Evolutionary conservation across 169 alveolate species (phyloP).

Genomic region (Neospora caninum): DNA sequence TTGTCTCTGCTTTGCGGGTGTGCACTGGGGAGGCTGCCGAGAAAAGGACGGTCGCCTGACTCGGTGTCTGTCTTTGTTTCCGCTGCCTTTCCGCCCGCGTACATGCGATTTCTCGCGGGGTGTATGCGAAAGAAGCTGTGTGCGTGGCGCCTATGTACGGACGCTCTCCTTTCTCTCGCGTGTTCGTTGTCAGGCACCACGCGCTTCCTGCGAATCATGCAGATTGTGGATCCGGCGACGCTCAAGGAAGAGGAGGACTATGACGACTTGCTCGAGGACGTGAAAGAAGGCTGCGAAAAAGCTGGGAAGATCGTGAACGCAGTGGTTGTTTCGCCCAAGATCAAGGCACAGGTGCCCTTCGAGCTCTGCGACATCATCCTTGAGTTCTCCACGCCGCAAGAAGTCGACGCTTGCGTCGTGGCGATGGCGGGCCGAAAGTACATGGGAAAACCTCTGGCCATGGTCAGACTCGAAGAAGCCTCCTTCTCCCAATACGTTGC

Average conservation of each 20-base stretch:
- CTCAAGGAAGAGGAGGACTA: conserved; percentile 46
- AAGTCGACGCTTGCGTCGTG: conserved; percentile 39
- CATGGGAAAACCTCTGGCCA: conserved; percentile 50
- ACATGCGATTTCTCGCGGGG: not conserved
- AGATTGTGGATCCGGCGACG: conserved; percentile 55
- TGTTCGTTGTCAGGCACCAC: conserved; percentile 50
- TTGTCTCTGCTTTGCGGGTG: too few species aligned
- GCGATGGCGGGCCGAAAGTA: conserved; percentile 56
- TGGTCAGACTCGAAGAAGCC: conserved; percentile 45
- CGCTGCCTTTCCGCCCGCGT: too few species aligned
- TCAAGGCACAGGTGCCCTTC: conserved; percentile 51
- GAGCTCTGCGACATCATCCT: conserved; percentile 59
- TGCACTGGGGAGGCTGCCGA: too few species aligned
- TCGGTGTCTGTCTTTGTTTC: too few species aligned
- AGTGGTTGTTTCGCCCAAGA: conserved; percentile 46
- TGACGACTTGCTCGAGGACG: conserved; percentile 67
- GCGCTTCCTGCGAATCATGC: conserved; percentile 52
- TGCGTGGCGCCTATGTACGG: too few species aligned
- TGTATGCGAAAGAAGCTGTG: not conserved
- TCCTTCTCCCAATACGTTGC: conserved; percentile 18
- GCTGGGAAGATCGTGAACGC: conserved; percentile 42
- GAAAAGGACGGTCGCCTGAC: too few species aligned
- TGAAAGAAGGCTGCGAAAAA: conserved; percentile 51
- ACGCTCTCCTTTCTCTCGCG: not conserved
- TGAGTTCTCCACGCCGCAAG: conserved; percentile 44